These are phyloP conservation scores for Euphorbia celastroides DNA, from an alignment of 441 rosid species.

Conservation along the genomic window DNA sequence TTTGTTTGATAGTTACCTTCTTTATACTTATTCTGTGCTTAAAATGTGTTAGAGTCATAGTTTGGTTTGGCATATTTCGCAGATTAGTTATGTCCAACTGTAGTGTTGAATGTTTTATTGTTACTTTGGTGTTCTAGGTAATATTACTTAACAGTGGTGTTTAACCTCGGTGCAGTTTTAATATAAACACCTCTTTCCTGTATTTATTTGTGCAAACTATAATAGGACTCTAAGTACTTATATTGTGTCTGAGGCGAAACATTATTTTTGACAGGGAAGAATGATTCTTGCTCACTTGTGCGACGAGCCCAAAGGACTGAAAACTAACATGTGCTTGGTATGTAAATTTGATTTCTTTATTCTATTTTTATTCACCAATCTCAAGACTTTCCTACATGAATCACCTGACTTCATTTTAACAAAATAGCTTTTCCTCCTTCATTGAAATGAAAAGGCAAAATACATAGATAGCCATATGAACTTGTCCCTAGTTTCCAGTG, in stretches of 20 bases:
- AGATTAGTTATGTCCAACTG: neutral
- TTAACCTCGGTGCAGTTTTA: neutral
- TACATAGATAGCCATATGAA: too few species aligned
- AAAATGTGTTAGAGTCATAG: neutral
- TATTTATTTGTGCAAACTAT: neutral
- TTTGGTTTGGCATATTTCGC: neutral
- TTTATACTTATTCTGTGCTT: neutral
- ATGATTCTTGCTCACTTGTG: slow-evolving; percentile 96
- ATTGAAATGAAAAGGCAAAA: too few species aligned
- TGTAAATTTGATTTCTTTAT: slow-evolving; percentile 12
- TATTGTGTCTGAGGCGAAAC: too few species aligned
- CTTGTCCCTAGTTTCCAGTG: too few species aligned
- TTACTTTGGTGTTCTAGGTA: neutral
- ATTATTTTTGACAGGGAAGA: slow-evolving; percentile 93
- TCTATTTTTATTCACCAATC: neutral
- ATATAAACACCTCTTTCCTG: neutral
- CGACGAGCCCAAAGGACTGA: slow-evolving; percentile 96
- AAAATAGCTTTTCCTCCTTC: too few species aligned
- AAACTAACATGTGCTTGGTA: slow-evolving; percentile 99
- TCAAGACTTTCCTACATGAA: neutral
- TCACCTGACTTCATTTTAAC: neutral
- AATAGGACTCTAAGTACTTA: neutral
- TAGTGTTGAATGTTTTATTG: neutral
- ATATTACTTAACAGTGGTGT: neutral
- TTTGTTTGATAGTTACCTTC: neutral